Evolutionary conservation across 768 basidiomycete species (phyloP), one percentile per base, ranked within the genome.

Genomic region (Russula compacta): DNA sequence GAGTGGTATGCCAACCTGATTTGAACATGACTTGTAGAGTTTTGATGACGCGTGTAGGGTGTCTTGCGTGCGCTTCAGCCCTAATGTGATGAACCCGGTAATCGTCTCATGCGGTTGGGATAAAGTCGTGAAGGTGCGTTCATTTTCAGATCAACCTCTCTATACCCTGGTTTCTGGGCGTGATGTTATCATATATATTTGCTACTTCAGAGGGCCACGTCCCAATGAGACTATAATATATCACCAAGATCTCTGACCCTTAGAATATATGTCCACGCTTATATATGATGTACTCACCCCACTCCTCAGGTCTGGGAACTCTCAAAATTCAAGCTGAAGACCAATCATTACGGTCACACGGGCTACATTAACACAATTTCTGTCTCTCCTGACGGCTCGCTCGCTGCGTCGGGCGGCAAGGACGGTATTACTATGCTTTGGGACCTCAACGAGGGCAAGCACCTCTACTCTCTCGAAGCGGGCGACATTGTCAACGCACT

Each of bases 361-460:
- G 97, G 95, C 66, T 98, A 98, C 82, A 94, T 99, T 77, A 98
- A 94, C 82, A 94, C 95, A 69, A 78, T 99, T 72, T 94, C 97
- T 62, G 95, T 99, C 63, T 99, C 97, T 40, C 97, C 97, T 56
- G 97, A 99, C 72, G 97, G 97, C 66, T 99, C 97, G 29, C 85
- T 99, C 71, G 95, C 95, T 68, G 97, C 97, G 51, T 98, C 97
- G 52, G 97, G 97, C 72, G 97, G 97, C 71, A 98, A 98, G 79
- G 97, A 99, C 75, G 95, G 95, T 64, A 95, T 98, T 77, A 97
- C 95, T 74, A 98, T 98, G 95, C 88, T 98, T 66, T 99, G 97
- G 97, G 97, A 99, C 75, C 80, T 99, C 71, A 98, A 98, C 79
- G 97, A 98, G 82, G 95, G 94, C 82, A 98, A 98, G 81, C 97